Percentiles rank a stretch among this genome's conserved stretches.
These are phyloP conservation scores for Rosa hybrid DNA, from an alignment of 331 rosid genomes.

Conservation along the genomic window DNA sequence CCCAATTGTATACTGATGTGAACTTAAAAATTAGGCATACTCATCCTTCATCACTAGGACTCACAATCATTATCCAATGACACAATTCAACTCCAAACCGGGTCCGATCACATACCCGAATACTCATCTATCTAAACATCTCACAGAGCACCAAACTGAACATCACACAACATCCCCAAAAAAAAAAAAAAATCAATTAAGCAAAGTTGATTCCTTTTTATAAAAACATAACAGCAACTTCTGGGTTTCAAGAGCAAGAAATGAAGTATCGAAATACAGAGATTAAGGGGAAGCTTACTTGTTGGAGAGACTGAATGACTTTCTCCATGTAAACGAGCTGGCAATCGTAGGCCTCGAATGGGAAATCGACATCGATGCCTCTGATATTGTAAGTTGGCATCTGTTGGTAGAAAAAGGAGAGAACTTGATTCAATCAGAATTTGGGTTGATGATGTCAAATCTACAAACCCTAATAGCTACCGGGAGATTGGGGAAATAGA, in stretches of 20 bases:
- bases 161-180: background rate
- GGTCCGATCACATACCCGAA: background rate
- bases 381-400: constrained; percentile 86
- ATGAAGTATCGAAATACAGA: background rate
- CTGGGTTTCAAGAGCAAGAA: background rate
- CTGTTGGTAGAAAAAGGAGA: background rate
- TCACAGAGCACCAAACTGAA: constrained; percentile 3
- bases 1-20: background rate
- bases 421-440: background rate
- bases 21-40: background rate
- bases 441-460: background rate
- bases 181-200: background rate
- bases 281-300: constrained; percentile 41
- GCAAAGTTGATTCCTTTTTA: background rate
- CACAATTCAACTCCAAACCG: background rate
- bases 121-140: background rate
- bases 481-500: background rate
- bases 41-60: background rate
- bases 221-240: background rate
- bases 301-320: constrained; percentile 85
- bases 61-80: background rate
- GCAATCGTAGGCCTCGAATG: constrained; percentile 87
- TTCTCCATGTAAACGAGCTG: constrained; percentile 96
- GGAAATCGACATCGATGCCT: constrained; percentile 86
- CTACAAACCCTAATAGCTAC: constrained; percentile 47